Evolutionary conservation across 163 green algal genomes (phyloP).

Genomic region (Coccomyxa subellipsoidea): DNA sequence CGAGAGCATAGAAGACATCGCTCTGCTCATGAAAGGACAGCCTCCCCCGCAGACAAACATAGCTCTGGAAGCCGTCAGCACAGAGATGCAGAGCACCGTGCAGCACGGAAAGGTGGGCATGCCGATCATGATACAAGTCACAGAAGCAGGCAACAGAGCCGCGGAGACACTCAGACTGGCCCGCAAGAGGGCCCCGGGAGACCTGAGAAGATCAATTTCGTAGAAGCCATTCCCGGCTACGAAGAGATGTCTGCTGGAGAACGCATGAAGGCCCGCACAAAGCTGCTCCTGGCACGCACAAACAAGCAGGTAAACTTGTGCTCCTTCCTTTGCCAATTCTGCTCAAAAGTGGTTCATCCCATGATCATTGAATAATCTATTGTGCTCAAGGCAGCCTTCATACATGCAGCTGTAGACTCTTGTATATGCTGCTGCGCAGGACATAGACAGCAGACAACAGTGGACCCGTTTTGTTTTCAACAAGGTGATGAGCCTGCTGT

Average conservation of each 20-base stretch:
- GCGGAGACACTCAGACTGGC: neutral
- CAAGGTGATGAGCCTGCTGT: no score
- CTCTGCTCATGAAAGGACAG: neutral
- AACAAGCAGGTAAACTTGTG: neutral
- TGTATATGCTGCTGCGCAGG: no score
- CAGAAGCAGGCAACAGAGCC: neutral
- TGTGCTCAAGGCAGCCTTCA: no score
- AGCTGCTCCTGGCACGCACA: neutral
- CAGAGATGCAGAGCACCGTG: neutral
- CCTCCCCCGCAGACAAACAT: neutral
- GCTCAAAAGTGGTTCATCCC: neutral
- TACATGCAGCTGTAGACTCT: no score
- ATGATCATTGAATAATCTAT: neutral
- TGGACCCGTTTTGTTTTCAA: conserved; percentile 7
- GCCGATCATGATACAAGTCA: neutral
- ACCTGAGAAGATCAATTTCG: neutral
- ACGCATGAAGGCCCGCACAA: neutral
- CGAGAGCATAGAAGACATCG: neutral
- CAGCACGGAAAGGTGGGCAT: neutral
- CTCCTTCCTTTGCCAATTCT: neutral
- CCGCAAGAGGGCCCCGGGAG: neutral
- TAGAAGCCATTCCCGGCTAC: neutral
- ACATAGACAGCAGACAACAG: neutral
- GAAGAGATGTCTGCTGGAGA: neutral
- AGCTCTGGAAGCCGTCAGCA: neutral